Evolutionary conservation across 192 early-diverging fungal species (phyloP), one percentile per base, ranked within the genome.

Genomic region (Linnemannia hyalina): DNA sequence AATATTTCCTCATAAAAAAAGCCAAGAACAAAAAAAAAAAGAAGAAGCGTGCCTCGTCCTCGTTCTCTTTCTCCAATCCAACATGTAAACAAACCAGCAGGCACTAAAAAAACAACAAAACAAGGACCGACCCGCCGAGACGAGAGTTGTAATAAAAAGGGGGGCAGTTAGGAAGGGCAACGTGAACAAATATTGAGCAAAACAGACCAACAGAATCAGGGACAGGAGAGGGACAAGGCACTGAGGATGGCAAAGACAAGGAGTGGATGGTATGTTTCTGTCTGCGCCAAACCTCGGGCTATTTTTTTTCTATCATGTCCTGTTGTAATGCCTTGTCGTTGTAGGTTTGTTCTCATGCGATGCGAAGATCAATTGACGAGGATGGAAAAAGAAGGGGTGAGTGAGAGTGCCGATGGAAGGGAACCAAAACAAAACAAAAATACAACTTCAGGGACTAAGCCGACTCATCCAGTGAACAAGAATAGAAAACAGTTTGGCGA

Each of bases 1-100:
- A 74, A 74, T 74, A 55, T 74, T 55, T 74, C 52, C 8, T 74
- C 54, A 35, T 18, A 73, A 73, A 7, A 49, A 42, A 47, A 41
- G 42, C n/a, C 46, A 47, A 32, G 23, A 47, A 23, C n/a, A 15
- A 23, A 52, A 73, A 10, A 22, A 73, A 73, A 20, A 46, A 44
- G 20, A 9, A 6, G 46, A 41, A 49, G 29, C n/a, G 46, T 32
- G 72, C 23, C 69, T 70, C 41, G 69, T 41, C 8, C 23, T 70
- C 29, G 29, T 35, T 36, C 55, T 26, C 23, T 4, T 16, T 11
- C 26, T 8, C 55, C 23, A 57, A 57, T 32, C 29, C 11, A 29
- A 26, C 6, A 32, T 63, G 8, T 63, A 63, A 63, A 63, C 60
- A 29, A 11, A 63, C 47, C 47, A 49, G 47, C 16, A 49, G 4